Conservation (phyloP, 2,329 filamentous ascomycete species). For the Drechslerella dactyloides region DNA sequence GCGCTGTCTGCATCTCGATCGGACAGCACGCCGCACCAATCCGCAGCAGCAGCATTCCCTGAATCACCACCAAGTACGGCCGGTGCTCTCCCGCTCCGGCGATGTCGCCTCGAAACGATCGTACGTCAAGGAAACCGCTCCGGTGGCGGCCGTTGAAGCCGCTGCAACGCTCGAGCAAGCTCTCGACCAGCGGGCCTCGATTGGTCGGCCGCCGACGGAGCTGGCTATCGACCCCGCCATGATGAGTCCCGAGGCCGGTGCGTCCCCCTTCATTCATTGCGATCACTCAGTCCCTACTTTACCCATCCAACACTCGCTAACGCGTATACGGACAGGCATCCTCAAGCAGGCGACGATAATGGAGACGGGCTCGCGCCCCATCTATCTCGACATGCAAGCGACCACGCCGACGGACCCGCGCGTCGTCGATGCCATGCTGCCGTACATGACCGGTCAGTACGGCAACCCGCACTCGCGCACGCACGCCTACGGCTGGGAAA, state of each 20-base stretch:
- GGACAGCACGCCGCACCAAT: slow-evolving; percentile 1
- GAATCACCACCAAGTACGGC: slow-evolving; percentile 1
- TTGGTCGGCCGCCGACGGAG: slow-evolving; percentile 28
- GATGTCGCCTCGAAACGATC: slow-evolving; percentile 9
- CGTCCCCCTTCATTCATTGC: background rate
- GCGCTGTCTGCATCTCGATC: slow-evolving; percentile 9
- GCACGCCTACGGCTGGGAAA: slow-evolving; percentile 98
- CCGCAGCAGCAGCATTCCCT: slow-evolving; percentile 9
- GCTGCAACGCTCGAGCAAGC: slow-evolving; percentile 13
- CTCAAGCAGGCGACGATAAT: slow-evolving; percentile 90
- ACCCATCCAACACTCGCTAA: background rate
- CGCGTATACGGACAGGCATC: slow-evolving; percentile 64
- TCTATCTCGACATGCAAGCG: slow-evolving; percentile 98
- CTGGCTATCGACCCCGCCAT: slow-evolving; percentile 40
- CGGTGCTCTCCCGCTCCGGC: background rate
- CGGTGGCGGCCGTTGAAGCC: slow-evolving; percentile 34
- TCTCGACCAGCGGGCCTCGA: slow-evolving; percentile 13
- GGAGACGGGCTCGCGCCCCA: slow-evolving; percentile 89
- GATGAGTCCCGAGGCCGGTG: slow-evolving; percentile 45
- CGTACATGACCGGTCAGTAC: slow-evolving; percentile 89
- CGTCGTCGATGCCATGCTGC: slow-evolving; percentile 95
- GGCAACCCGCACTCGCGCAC: slow-evolving; percentile 97
- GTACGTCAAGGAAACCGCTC: slow-evolving; percentile 40
- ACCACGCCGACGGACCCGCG: slow-evolving; percentile 94
- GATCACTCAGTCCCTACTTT: background rate